These are phyloP conservation scores for Tardiomyces blankii DNA, from an alignment of 1,139 yeast species.

Conservation along the genomic window DNA sequence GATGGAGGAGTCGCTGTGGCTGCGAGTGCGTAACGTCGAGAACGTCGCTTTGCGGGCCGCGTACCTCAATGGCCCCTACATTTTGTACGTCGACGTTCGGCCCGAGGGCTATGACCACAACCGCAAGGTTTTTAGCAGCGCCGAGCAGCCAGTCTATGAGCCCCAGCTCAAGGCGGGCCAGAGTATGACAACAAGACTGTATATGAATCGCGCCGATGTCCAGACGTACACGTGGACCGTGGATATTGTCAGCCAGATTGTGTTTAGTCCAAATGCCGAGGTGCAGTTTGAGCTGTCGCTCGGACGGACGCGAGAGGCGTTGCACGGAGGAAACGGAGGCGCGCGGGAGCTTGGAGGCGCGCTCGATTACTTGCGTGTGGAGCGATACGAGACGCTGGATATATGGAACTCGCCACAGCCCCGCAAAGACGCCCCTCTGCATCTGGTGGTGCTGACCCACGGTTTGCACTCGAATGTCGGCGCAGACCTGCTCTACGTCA, in stretches of 20 bases:
- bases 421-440: conserved; percentile 38
- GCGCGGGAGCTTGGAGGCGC: conserved; percentile 6
- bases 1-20: conserved; percentile 34
- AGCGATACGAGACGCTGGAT: conserved; percentile 51
- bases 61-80: conserved; percentile 79
- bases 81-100: conserved; percentile 74
- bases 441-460: conserved; percentile 73
- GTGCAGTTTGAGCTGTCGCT: conserved; percentile 60
- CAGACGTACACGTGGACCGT: conserved; percentile 62
- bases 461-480: conserved; percentile 87
- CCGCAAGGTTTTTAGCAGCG: conserved; percentile 46
- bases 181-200: conserved; percentile 42
- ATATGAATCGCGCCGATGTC: conserved; percentile 33
- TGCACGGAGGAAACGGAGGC: conserved; percentile 17
- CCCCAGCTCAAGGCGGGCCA: conserved; percentile 66
- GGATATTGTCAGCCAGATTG: conserved; percentile 75
- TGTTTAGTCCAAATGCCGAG: conserved; percentile 61
- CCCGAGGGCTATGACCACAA: conserved; percentile 52
- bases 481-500: conserved; percentile 78
- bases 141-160: conserved; percentile 66
- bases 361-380: conserved; percentile 26
- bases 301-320: conserved; percentile 38
- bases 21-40: conserved; percentile 65
- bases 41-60: conserved; percentile 76
- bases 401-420: conserved; percentile 61